Conservation (phyloP, 371 early-diverging fungal genomes). For the Mucor racemosus region DNA sequence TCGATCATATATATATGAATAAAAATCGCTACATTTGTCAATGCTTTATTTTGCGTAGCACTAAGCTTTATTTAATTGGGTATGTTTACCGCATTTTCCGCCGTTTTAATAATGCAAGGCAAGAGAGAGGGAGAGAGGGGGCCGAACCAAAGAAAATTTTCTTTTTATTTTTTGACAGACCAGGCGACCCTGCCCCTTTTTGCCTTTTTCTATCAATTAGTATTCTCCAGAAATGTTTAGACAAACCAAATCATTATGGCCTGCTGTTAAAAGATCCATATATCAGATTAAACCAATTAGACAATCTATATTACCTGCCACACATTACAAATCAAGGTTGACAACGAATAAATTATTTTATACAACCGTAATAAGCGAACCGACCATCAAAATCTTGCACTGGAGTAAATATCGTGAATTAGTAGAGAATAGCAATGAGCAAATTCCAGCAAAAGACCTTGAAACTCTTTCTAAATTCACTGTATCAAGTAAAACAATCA, state of each 20-base stretch:
- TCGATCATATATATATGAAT: not conserved
- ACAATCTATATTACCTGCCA: not conserved
- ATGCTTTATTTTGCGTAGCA: too few species aligned
- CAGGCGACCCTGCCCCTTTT: constrained; percentile 13
- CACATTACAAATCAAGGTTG: not conserved
- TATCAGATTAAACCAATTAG: not conserved
- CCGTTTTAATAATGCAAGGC: not conserved
- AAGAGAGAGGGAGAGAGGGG: not conserved
- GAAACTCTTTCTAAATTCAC: not conserved
- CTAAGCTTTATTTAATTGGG: not conserved
- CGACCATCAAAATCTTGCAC: not conserved
- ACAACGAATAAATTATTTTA: not conserved
- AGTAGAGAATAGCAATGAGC: not conserved
- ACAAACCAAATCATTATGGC: not conserved
- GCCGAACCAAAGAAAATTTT: not conserved
- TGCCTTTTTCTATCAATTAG: not conserved
- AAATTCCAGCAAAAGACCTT: not conserved
- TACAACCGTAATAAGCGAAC: not conserved
- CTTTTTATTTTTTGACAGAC: not conserved
- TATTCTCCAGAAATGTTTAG: not conserved
- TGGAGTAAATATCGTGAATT: not conserved
- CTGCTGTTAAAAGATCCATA: not conserved
- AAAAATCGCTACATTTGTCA: too few species aligned
- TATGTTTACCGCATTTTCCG: not conserved
- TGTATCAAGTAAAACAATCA: not conserved